These are phyloP conservation scores for Rhodotorula sphaerocarpa DNA, from an alignment of 768 basidiomycete species.

Conservation along the genomic window DNA sequence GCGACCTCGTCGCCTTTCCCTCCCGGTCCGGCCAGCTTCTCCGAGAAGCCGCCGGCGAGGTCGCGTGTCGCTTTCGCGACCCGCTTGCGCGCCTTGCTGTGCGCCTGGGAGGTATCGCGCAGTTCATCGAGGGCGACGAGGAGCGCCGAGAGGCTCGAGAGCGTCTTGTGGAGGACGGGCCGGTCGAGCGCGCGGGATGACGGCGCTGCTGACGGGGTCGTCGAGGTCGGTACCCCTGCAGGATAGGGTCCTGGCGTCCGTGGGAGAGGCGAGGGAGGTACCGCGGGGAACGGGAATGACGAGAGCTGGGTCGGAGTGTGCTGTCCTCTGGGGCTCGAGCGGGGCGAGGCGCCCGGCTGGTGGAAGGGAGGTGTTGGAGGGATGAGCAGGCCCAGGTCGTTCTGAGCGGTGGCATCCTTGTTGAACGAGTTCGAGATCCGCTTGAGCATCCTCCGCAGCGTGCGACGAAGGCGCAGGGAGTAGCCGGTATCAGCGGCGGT, in stretches of 20 bases:
- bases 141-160: slow-evolving; percentile 12
- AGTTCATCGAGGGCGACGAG: slow-evolving; percentile 36
- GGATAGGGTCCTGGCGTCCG: too few relatives aligned
- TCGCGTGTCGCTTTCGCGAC: slow-evolving; percentile 24
- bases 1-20: slow-evolving; percentile 7
- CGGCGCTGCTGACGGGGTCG: too few relatives aligned
- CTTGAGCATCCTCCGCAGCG: slow-evolving; percentile 20
- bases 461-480: neutral
- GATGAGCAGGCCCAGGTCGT: slow-evolving; percentile 1
- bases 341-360: neutral
- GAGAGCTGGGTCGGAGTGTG: neutral
- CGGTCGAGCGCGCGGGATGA: too few relatives aligned
- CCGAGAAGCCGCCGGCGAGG: slow-evolving; percentile 12
- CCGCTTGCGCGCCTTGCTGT: slow-evolving; percentile 23
- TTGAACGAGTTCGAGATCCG: slow-evolving; percentile 10
- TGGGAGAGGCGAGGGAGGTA: too few relatives aligned
- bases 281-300: slow-evolving; percentile 4
- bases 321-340: slow-evolving; percentile 1
- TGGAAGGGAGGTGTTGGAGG: neutral
- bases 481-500: neutral
- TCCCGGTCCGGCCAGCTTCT: neutral
- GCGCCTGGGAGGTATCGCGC: neutral
- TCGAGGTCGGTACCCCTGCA: too few relatives aligned
- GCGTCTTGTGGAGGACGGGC: slow-evolving; percentile 26
- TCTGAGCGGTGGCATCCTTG: neutral